These are phyloP conservation scores for Raphanus sativus DNA, from an alignment of 345 rosid species.

Conservation along the genomic window DNA sequence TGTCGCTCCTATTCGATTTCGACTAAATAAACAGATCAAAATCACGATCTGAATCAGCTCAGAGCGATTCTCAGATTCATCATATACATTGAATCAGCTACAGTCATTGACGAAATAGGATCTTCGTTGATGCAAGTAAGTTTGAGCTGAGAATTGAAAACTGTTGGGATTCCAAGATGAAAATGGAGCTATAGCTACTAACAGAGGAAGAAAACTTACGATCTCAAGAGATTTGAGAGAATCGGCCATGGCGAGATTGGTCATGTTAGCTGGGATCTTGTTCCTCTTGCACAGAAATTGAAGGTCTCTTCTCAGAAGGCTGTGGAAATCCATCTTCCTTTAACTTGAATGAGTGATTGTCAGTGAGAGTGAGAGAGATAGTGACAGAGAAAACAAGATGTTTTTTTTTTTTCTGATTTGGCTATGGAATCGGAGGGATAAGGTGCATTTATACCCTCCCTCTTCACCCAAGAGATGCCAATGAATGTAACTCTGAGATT, in stretches of 20 bases:
- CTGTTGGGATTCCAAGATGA: too few relatives aligned
- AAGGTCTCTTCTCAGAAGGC: constrained; percentile 76
- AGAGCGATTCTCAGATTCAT: background rate
- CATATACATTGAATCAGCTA: background rate
- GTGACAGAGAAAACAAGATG: constrained; percentile 16
- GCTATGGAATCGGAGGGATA: background rate
- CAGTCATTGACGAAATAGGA: background rate
- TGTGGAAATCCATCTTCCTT: constrained; percentile 74
- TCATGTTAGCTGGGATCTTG: constrained; percentile 86
- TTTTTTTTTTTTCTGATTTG: constrained; percentile 5
- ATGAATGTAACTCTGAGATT: background rate
- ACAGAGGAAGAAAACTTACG: constrained; percentile 40
- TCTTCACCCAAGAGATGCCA: background rate
- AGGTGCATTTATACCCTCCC: constrained; percentile 21
- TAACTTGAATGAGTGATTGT: background rate
- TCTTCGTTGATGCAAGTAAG: background rate
- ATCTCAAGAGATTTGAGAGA: constrained; percentile 68
- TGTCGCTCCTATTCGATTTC: background rate
- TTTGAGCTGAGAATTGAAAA: background rate
- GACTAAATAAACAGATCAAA: background rate
- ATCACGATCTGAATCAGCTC: background rate
- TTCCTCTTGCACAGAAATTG: constrained; percentile 93
- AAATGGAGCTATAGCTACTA: too few relatives aligned
- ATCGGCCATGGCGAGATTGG: constrained; percentile 91
- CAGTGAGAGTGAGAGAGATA: background rate